A percentile compares a stretch with the other conserved stretches of the same genome.
These are phyloP conservation scores for Nicotiana tabacum DNA, from an alignment of 257 asterid species.

Conservation along the genomic window DNA sequence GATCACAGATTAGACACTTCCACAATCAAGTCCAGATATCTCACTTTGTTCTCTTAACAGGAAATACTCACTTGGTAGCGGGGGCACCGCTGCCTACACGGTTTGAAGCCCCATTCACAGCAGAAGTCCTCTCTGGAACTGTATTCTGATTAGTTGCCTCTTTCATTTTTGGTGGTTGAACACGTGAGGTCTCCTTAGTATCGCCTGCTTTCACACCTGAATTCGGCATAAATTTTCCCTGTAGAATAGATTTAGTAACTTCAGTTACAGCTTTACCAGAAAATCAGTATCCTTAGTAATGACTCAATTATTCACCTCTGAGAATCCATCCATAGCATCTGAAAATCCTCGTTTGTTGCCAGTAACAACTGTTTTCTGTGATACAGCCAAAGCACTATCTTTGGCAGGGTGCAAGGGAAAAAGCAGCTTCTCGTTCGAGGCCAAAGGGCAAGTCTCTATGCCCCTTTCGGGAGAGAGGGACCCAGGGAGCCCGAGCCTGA, in stretches of 20 bases:
- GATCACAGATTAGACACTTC: constrained; percentile 2
- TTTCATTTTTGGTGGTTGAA: constrained; percentile 29
- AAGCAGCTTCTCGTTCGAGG: constrained; percentile 53
- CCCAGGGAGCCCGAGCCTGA: constrained; percentile 69
- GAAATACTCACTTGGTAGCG: constrained; percentile 48
- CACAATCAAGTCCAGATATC: not conserved
- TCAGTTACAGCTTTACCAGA: constrained; percentile 9
- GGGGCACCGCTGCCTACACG: constrained; percentile 33
- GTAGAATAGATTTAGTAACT: constrained; percentile 14
- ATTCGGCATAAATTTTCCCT: constrained; percentile 27
- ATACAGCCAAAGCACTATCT: constrained; percentile 21
- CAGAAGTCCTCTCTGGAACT: constrained; percentile 29
- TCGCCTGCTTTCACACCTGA: constrained; percentile 24
- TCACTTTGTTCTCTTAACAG: not conserved
- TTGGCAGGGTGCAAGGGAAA: constrained; percentile 52
- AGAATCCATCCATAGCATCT: constrained; percentile 56
- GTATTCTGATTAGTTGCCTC: constrained; percentile 24
- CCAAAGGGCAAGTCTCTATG: constrained; percentile 25
- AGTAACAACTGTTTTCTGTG: constrained; percentile 34
- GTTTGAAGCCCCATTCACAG: constrained; percentile 20
- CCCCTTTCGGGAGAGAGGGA: constrained; percentile 50
- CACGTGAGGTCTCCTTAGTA: constrained; percentile 24
- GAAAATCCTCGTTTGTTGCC: constrained; percentile 78
- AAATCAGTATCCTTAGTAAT: not conserved
- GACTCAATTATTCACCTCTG: constrained; percentile 32